Evolutionary conservation across 106 monocot species (phyloP), one percentile per base, ranked within the genome.

Genomic region (Dendrobium huoshanense): DNA sequence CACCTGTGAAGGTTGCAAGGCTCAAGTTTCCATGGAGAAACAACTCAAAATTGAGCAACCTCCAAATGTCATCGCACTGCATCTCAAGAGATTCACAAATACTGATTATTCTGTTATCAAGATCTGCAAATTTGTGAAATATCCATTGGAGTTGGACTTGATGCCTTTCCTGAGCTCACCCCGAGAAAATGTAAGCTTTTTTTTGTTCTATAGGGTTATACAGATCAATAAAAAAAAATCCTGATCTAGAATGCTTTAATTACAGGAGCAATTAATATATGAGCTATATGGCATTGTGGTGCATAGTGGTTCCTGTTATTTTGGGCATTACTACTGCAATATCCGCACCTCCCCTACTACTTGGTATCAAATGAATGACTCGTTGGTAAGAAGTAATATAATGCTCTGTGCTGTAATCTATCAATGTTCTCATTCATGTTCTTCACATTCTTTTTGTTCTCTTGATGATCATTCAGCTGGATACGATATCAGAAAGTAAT

Each of bases 1-100:
- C 42, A 89, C 45, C 41, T 97, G 97, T 76, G 91, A 89, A 15
- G 86, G 84, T 13, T 97, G 97, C 73, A 82, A 89, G 10, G 67
- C 75, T 17, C 73, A 84, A 67, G 92, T 88, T 25, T 68, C 72
- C 1, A 89, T 84, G 78, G 80, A 89, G 29, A 92, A 91, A 44
- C 92, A 89, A 54, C 82, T 90, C 7, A 92, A 78, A 44, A 29
- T 97, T 7, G 86, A 92, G n/a, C 75, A 85, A 83, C 64, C 87
- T 77, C 94, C 97, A 25, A 33, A 73, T 41, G 94, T 97, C 76
- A 41, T 92, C 27, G 72, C 79, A 3, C 68, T 97, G 51, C 97
- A 97, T 75, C 88, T 97, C 2, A 94, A 97, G 65, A 84, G 97
- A 59, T 94, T 92, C 68, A 89, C 78, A 20, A 86, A 22, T 20